A percentile compares a stretch with the other conserved stretches of the same genome.
phyloP scores from a whole-genome alignment of 805 yeast genomes.

The Candida alai region DNA sequence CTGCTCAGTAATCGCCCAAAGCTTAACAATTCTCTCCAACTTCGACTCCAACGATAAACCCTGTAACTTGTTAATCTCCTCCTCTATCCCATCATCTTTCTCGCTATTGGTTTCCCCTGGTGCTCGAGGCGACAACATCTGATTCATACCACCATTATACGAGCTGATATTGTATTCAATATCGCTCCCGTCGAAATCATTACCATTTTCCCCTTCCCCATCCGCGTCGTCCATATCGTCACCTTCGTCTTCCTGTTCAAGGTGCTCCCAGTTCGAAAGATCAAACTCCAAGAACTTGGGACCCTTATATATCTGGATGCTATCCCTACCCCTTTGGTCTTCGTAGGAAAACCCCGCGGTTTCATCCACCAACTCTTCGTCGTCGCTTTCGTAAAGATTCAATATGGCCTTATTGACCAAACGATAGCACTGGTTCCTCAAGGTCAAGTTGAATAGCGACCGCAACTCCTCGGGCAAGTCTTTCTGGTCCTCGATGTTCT shows the following conservation, averaged over 20 bases:
- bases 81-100: conserved; percentile 12
- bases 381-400: conserved; percentile 21
- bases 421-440: conserved; percentile 64
- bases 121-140: conserved; percentile 6
- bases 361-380: conserved; percentile 9
- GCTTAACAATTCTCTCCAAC: conserved; percentile 51
- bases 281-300: conserved; percentile 20
- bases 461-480: conserved; percentile 54
- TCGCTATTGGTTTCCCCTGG: conserved; percentile 2
- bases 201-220: conserved; percentile 9
- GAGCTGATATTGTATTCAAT: conserved; percentile 10
- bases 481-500: conserved; percentile 30
- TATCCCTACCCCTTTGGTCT: conserved; percentile 3
- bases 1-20: conserved; percentile 66
- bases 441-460: conserved; percentile 52
- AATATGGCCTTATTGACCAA: conserved; percentile 67
- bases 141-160: conserved; percentile 2
- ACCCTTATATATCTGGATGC: conserved; percentile 16
- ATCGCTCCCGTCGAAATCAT: conserved; percentile 7
- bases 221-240: conserved; percentile 8
- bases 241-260: conserved; percentile 9
- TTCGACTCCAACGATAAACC: conserved; percentile 32
- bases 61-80: conserved; percentile 19
- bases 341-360: conserved; percentile 5
- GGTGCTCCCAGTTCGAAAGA: conserved; percentile 10